phyloP scores from a whole-genome alignment of 495 filamentous ascomycete species.

The Penicilliopsis zonata region DNA sequence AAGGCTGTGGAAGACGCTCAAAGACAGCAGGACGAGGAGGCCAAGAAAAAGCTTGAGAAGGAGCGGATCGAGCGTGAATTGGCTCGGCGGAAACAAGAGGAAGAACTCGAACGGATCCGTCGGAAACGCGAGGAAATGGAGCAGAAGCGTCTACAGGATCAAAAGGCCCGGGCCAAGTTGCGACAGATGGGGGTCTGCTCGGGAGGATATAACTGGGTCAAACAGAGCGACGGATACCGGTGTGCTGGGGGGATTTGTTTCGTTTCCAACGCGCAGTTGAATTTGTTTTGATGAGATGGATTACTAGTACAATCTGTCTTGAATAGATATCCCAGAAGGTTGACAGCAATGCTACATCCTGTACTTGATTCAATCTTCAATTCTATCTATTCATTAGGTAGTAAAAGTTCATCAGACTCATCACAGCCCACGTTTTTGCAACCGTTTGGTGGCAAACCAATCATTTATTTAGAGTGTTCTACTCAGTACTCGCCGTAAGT shows the following conservation, averaged over 20 bases:
- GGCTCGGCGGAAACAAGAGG: slow-evolving; percentile 17
- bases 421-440: too few species aligned
- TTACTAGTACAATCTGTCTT: neutral
- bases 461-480: too few species aligned
- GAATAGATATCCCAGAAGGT: too few species aligned
- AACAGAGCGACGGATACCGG: neutral
- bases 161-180: slow-evolving; percentile 5
- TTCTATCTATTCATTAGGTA: too few species aligned
- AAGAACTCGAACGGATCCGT: slow-evolving; percentile 13
- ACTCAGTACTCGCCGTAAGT: too few species aligned
- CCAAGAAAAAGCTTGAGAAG: slow-evolving; percentile 17
- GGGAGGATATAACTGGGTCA: neutral
- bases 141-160: slow-evolving; percentile 22
- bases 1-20: slow-evolving; percentile 4
- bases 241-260: neutral
- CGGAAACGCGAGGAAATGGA: slow-evolving; percentile 12
- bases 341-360: too few species aligned
- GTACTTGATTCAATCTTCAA: too few species aligned
- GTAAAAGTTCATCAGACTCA: too few species aligned
- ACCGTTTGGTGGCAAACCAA: too few species aligned
- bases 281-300: neutral
- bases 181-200: slow-evolving; percentile 1
- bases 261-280: neutral
- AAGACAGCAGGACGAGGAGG: slow-evolving; percentile 12
- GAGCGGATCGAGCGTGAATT: slow-evolving; percentile 18